Conservation (phyloP, 1,139 yeast genomes). For the Spathaspora sp. region DNA sequence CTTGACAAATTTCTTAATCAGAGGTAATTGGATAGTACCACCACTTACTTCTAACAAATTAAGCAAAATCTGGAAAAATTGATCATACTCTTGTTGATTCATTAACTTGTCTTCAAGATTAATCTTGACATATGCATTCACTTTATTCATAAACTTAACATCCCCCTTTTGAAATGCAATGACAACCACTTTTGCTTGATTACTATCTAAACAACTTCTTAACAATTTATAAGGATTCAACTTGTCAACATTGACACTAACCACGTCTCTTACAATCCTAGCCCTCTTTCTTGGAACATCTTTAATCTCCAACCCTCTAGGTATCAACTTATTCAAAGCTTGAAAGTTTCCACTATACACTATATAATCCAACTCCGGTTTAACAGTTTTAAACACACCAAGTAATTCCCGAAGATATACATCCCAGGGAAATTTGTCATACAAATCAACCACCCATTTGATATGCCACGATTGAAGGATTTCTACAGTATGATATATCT, state of each 20-base stretch:
- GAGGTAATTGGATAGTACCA: slow-evolving; percentile 10
- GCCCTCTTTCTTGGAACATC: background rate
- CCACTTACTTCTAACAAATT: slow-evolving; percentile 8
- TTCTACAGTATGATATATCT: slow-evolving; percentile 9
- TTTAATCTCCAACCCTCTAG: background rate
- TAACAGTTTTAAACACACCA: slow-evolving; percentile 22
- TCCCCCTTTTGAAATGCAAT: slow-evolving; percentile 8
- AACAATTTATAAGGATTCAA: slow-evolving; percentile 11
- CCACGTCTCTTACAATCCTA: background rate
- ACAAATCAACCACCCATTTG: slow-evolving; percentile 31
- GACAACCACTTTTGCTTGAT: slow-evolving; percentile 4
- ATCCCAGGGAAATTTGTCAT: slow-evolving; percentile 35
- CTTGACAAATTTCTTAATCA: slow-evolving; percentile 7
- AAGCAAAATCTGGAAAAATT: slow-evolving; percentile 5
- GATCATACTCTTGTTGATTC: slow-evolving; percentile 1
- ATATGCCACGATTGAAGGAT: slow-evolving; percentile 35
- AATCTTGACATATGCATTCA: slow-evolving; percentile 7
- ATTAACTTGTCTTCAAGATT: slow-evolving; percentile 5
- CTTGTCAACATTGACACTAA: background rate
- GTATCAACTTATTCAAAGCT: slow-evolving; percentile 7
- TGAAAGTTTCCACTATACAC: slow-evolving; percentile 9
- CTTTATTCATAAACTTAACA: slow-evolving; percentile 5
- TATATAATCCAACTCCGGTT: slow-evolving; percentile 24
- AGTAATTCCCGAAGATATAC: slow-evolving; percentile 26
- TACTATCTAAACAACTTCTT: slow-evolving; percentile 3